Base-by-base conservation (phyloP, 495 filamentous ascomycete species). In the Penicillium odoratum region DNA sequence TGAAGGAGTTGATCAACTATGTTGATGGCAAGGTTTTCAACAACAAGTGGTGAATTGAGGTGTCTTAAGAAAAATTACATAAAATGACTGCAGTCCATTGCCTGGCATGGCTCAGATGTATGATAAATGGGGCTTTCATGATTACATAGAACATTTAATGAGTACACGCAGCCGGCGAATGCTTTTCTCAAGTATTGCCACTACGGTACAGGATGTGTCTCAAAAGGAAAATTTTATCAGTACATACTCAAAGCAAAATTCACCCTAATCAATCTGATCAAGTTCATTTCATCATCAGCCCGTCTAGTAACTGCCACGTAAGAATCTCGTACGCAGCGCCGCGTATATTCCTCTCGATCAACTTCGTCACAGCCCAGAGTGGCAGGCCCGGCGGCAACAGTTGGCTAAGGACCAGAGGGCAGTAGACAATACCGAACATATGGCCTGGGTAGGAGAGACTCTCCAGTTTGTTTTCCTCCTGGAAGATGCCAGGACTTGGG, bases 1-100 rank as follows among this genome's bases (percentile, higher is more conserved):
- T 82, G 11, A 78, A 74, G 40, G 74, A 83, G 51, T 53, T 81
- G 68, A 49, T 78, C 8, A 78, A 80, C 52, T 74, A 75, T 51
- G 67, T 79, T 10, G 62, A 74, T 51, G 78, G 77, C 5, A 70
- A 75, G 62, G 69, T 70, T 10, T 80, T 76, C 46, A 52, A 76
- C 45, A 81, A 81, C 44, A 80, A 79, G 59, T 75, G 76, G 76
- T 75, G 11, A 48, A 21, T 21, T 21, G 21, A 21, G 21, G 21
- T 21, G 21, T 33, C 10, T 33, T 1, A 10, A 5, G 5, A 10
- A 10, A 33, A 33, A 2, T 33, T 10, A 33, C 31, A 7, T 8
- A 33, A 33, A 33, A 33, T 33, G 31, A 33, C 9, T 36, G 33
- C 33, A 36, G 7, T 36, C 13, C 7, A 1, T 13, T 36, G 33